Conservation (phyloP, 805 yeast species). For the Candida oleophila region DNA sequence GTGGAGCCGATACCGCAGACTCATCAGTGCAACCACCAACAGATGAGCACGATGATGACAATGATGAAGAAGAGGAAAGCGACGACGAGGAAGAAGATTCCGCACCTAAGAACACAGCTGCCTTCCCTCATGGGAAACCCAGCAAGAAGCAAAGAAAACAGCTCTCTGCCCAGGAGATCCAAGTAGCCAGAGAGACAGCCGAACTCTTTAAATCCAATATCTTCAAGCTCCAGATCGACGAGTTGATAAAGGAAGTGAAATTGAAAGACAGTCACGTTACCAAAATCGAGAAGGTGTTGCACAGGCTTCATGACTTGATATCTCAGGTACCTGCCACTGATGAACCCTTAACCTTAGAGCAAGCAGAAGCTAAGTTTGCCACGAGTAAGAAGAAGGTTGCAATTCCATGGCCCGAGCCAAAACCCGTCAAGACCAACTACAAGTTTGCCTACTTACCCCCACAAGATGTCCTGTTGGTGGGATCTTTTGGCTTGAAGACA, state of each 20-base stretch:
- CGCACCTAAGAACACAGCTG: slow-evolving; percentile 1
- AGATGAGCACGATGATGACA: slow-evolving; percentile 18
- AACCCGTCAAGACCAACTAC: slow-evolving; percentile 72
- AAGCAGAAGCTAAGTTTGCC: slow-evolving; percentile 56
- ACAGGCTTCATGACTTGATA: slow-evolving; percentile 66
- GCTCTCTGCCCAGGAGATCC: slow-evolving; percentile 77
- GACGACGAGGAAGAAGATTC: slow-evolving; percentile 14
- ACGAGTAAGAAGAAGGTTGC: slow-evolving; percentile 45
- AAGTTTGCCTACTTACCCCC: slow-evolving; percentile 71
- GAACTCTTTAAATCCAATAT: slow-evolving; percentile 93
- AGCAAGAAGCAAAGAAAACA: slow-evolving; percentile 38
- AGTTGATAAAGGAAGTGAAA: slow-evolving; percentile 75
- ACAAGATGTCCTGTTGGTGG: slow-evolving; percentile 72
- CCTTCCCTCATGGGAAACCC: slow-evolving; percentile 15
- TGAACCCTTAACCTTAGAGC: slow-evolving; percentile 49
- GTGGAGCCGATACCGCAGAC: not conserved
- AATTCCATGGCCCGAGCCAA: slow-evolving; percentile 90
- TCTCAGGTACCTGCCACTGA: slow-evolving; percentile 57
- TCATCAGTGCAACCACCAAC: slow-evolving; percentile 24
- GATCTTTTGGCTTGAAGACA: slow-evolving; percentile 86
- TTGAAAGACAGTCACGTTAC: slow-evolving; percentile 67
- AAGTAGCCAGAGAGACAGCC: slow-evolving; percentile 89
- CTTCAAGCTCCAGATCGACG: slow-evolving; percentile 93
- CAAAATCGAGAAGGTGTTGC: slow-evolving; percentile 72
- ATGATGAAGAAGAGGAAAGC: slow-evolving; percentile 11